Conservation (phyloP, 2,329 filamentous ascomycete species). For the Colletotrichum sp. region DNA sequence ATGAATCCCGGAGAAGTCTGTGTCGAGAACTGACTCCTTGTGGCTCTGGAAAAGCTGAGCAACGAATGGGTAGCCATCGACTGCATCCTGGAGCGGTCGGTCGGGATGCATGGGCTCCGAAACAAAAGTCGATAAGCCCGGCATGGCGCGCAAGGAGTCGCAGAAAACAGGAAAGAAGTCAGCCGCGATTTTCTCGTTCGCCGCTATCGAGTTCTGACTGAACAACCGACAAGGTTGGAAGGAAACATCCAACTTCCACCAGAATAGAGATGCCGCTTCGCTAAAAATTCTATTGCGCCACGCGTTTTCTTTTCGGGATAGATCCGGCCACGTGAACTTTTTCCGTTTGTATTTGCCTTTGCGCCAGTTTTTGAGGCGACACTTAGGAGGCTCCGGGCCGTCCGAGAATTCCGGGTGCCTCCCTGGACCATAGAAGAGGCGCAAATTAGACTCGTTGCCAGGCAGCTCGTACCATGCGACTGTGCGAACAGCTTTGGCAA, state of each 20-base stretch:
- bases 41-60: neutral
- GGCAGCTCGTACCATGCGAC: neutral
- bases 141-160: neutral
- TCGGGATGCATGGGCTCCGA: neutral
- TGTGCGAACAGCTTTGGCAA: neutral
- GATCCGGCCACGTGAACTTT: neutral
- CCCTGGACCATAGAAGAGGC: neutral
- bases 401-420: neutral
- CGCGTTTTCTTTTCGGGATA: neutral
- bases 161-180: neutral
- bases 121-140: neutral
- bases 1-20: accelerated
- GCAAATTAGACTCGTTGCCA: neutral
- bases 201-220: accelerated
- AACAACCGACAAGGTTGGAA: neutral
- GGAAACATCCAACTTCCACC: neutral
- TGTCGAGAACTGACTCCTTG: accelerated
- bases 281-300: neutral
- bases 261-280: neutral
- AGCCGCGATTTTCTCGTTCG: neutral
- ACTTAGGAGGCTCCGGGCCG: neutral
- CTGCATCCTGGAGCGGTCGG: neutral
- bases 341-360: neutral
- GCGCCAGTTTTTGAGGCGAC: neutral
- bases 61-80: neutral